Percentiles rank a stretch among this genome's conserved stretches.
These are phyloP conservation scores for Rhazya stricta DNA, from an alignment of 257 asterid genomes.

Conservation along the genomic window DNA sequence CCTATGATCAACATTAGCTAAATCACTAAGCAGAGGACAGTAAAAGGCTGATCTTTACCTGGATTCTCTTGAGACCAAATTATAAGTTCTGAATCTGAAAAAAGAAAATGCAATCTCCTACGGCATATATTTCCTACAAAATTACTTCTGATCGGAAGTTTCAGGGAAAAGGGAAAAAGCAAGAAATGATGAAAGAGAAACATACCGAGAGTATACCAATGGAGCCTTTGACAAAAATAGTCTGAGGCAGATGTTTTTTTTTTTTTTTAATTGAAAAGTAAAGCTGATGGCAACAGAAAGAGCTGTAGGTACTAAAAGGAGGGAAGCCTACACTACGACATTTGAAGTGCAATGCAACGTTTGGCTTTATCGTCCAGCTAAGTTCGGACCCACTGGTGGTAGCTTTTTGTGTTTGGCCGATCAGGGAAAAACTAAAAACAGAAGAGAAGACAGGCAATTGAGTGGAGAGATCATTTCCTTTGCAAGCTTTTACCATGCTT, in stretches of 20 bases:
- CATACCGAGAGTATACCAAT: neutral
- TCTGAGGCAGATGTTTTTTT: neutral
- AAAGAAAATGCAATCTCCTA: neutral
- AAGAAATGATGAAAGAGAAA: conserved; percentile 7
- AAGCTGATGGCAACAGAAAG: conserved; percentile 1
- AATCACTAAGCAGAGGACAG: neutral
- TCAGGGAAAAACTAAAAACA: neutral
- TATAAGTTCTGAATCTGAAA: conserved; percentile 11
- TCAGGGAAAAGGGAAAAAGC: neutral
- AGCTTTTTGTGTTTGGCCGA: neutral
- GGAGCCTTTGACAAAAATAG: neutral
- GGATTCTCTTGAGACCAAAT: neutral
- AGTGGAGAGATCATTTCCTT: neutral
- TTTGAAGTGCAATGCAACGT: conserved; percentile 2
- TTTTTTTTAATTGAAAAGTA: conserved; percentile 3
- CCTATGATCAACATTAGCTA: neutral
- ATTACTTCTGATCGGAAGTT: neutral
- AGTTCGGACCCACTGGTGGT: conserved; percentile 15
- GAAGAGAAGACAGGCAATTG: neutral
- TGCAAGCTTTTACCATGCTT: neutral
- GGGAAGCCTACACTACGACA: conserved; percentile 2
- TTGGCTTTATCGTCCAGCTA: conserved; percentile 24
- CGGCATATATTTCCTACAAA: neutral
- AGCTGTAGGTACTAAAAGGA: conserved; percentile 4
- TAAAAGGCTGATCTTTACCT: conserved; percentile 3